Evolutionary conservation across 2,329 filamentous ascomycete genomes (phyloP), one percentile per base, ranked within the genome.

Genomic region (Sclerotinia nivalis): DNA sequence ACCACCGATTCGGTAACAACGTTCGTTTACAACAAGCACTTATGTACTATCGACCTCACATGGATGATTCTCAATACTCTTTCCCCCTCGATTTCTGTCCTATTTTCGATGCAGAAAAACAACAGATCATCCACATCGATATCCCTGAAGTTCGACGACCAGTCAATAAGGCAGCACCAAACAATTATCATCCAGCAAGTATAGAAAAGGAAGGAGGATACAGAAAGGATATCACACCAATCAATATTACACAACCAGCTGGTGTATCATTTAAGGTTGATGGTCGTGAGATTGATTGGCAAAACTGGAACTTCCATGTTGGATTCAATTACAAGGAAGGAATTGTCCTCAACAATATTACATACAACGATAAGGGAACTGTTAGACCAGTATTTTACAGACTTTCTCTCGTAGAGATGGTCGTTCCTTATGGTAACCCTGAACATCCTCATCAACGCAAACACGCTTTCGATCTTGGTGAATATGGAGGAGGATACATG

Each of bases 271-370:
- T 97, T 83, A 88, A 85, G 28, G 83, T 97, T 74, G 86, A 89
- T 3, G 92, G 92, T 1, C 83, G 93, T 15, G 87, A 87, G 59
- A 85, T 97, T 65, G 88, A 89, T 73, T 97, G 94, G 94, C 93
- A 97, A 80, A 97, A 96, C 78, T 97, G 93, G 91, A 95, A 88
- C 76, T 88, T 97, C 73, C 94, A 97, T 79, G 88, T 97, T 71
- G 94, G 94, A 34, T 97, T 97, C 86, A 97, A 97, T 84, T 96
- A 97, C 82, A 88, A 92, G 37, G 94, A 97, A 81, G 94, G 94
- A 31, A 91, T 97, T 74, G 91, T 97, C 2, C 84, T 97, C 9
- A 96, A 92, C 80, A 93, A 97, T 81, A 93, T 97, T 78, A 92
- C 89, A 4, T 97, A 91, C 82, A 94, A 93, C 75, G 94, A 97